Evolutionary conservation across 1,284 basidiomycete genomes (phyloP).

Genomic region (Schizophyllum commune): DNA sequence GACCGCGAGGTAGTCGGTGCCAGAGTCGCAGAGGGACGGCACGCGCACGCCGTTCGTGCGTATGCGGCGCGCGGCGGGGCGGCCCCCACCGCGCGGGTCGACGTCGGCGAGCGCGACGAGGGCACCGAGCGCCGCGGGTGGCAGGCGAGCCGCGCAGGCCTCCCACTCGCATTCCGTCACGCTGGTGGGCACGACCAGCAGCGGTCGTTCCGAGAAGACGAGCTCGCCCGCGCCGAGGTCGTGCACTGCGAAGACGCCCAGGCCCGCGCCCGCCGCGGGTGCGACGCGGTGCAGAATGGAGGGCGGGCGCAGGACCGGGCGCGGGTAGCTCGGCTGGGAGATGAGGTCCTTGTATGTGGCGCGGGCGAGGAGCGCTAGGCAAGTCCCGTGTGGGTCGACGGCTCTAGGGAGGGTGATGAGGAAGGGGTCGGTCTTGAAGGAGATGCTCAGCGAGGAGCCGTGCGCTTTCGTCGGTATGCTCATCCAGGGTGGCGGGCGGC

Average conservation of each 20-base stretch:
- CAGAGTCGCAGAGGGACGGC: background rate
- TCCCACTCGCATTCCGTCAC: background rate
- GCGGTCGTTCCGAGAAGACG: constrained; percentile 1
- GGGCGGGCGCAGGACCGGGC: background rate
- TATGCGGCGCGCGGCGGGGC: background rate
- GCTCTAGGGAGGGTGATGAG: background rate
- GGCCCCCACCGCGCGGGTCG: no score
- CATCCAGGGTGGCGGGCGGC: no score
- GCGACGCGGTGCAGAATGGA: background rate
- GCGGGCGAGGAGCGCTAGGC: background rate
- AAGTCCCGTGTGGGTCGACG: background rate
- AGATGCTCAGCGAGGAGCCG: no score
- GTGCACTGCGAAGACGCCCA: constrained; percentile 3
- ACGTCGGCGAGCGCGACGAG: background rate
- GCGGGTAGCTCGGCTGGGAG: background rate
- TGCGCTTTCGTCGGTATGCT: no score
- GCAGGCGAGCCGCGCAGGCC: background rate
- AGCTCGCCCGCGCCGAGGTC: background rate
- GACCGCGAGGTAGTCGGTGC: background rate
- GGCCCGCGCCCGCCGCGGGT: background rate
- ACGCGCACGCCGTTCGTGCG: background rate
- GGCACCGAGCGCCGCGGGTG: no score
- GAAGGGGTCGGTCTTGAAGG: background rate
- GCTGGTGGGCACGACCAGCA: background rate
- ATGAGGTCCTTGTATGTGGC: background rate